phyloP scores from a whole-genome alignment of 2,329 filamentous ascomycete species.

The Exophiala oligosperma region DNA sequence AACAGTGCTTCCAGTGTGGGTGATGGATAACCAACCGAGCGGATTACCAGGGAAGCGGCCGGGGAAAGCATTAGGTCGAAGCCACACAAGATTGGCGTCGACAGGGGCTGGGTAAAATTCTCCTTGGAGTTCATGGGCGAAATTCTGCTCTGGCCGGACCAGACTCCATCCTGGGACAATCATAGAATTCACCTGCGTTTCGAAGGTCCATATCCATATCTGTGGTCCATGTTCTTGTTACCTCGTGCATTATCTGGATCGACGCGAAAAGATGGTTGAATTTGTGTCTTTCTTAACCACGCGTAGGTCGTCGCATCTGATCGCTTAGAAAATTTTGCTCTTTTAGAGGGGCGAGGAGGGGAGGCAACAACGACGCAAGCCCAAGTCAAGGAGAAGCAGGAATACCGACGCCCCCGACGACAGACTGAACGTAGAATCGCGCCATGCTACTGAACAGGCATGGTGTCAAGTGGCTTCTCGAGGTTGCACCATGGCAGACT shows the following conservation, averaged over 20 bases:
- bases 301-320: slow-evolving; percentile 4
- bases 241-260: neutral
- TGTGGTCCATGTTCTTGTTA: too few relatives aligned
- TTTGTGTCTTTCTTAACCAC: neutral
- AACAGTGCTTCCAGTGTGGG: neutral
- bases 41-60: slow-evolving; percentile 11
- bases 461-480: neutral
- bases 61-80: slow-evolving; percentile 12
- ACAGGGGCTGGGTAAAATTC: slow-evolving; percentile 8
- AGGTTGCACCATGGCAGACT: neutral
- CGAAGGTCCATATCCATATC: neutral
- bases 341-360: neutral
- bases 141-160: neutral
- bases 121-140: slow-evolving; percentile 7
- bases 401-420: too few relatives aligned
- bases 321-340: slow-evolving; percentile 10
- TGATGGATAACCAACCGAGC: slow-evolving; percentile 8
- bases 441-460: slow-evolving; percentile 3
- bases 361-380: neutral
- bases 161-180: neutral
- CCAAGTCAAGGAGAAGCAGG: neutral
- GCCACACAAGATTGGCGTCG: slow-evolving; percentile 17
- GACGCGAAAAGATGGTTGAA: neutral
- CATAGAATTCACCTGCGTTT: neutral
- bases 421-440: neutral